These are phyloP conservation scores for Pestalotiopsis sp. DNA, from an alignment of 2,329 filamentous ascomycete genomes.

Conservation along the genomic window DNA sequence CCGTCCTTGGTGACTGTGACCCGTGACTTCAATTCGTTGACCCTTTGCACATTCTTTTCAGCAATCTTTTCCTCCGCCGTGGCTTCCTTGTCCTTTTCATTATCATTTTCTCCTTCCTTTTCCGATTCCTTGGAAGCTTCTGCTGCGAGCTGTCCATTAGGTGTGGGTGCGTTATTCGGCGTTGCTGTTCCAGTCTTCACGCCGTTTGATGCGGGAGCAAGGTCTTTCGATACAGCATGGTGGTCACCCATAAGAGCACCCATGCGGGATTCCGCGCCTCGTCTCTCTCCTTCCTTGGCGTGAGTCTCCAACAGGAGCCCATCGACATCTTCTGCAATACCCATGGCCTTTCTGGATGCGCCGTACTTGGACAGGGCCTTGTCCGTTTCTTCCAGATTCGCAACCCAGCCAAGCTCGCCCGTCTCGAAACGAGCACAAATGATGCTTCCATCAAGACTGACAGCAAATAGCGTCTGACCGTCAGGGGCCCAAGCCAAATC, in stretches of 20 bases:
- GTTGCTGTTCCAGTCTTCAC: conserved; percentile 44
- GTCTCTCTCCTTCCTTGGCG: conserved; percentile 88
- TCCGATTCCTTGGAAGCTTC: conserved; percentile 28
- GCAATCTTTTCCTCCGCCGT: conserved; percentile 45
- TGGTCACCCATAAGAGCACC: conserved; percentile 95
- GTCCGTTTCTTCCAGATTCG: conserved; percentile 84
- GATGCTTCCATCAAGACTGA: conserved; percentile 87
- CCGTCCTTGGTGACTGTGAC: conserved; percentile 96
- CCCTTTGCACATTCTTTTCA: conserved; percentile 55
- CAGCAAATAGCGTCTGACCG: conserved; percentile 82
- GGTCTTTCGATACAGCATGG: conserved; percentile 53
- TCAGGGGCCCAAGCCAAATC: conserved; percentile 94
- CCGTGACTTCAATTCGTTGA: conserved; percentile 75
- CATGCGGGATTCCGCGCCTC: conserved; percentile 92
- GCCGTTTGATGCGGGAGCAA: conserved; percentile 50
- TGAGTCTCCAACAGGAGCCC: conserved; percentile 84
- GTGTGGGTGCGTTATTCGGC: conserved; percentile 36
- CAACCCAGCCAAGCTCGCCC: conserved; percentile 88
- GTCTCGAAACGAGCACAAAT: conserved; percentile 79
- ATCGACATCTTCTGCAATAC: conserved; percentile 92
- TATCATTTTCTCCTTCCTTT: conserved; percentile 26
- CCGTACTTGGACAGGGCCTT: conserved; percentile 93
- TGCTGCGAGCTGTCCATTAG: conserved; percentile 31
- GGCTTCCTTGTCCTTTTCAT: conserved; percentile 17
- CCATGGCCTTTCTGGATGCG: conserved; percentile 81